A percentile compares a stretch with the other conserved stretches of the same genome.
These are phyloP conservation scores for Chalciporus piperatus DNA, from an alignment of 768 basidiomycete genomes.

Conservation along the genomic window DNA sequence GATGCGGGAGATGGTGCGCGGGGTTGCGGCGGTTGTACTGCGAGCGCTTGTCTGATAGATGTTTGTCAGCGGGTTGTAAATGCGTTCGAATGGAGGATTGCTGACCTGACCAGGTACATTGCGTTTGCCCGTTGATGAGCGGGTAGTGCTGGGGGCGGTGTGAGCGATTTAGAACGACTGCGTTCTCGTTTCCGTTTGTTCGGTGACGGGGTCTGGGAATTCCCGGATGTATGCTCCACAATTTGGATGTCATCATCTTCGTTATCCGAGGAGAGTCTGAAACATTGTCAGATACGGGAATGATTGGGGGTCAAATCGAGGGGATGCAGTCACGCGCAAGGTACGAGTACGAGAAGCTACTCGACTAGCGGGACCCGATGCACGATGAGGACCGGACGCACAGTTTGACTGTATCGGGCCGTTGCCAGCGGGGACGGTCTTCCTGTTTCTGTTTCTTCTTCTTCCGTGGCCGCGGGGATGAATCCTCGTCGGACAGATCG, in stretches of 20 bases:
- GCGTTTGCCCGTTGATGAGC: conserved; percentile 53
- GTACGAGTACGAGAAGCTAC: neutral
- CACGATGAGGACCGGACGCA: conserved; percentile 24
- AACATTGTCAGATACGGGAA: conserved; percentile 8
- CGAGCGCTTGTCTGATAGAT: conserved; percentile 46
- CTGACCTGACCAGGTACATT: conserved; percentile 59
- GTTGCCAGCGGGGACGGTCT: conserved; percentile 43
- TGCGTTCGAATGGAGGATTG: neutral
- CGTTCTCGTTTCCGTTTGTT: conserved; percentile 46
- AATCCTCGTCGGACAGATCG: conserved; percentile 13
- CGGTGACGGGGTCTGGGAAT: conserved; percentile 19
- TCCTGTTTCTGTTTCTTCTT: conserved; percentile 35
- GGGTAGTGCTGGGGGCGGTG: conserved; percentile 68
- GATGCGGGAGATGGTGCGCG: conserved; percentile 50
- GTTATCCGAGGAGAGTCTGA: conserved; percentile 38
- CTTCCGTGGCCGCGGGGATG: conserved; percentile 37
- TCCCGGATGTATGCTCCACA: conserved; percentile 33
- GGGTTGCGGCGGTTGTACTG: conserved; percentile 26
- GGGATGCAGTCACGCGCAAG: conserved; percentile 4
- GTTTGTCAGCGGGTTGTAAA: conserved; percentile 2
- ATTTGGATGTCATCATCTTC: conserved; percentile 47
- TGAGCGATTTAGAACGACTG: conserved; percentile 70
- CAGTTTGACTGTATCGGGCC: conserved; percentile 39
- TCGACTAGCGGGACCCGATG: neutral
- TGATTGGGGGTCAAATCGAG: conserved; percentile 22